Evolutionary conservation across 257 asterid species (phyloP).

Genomic region (Plantago ovata): DNA sequence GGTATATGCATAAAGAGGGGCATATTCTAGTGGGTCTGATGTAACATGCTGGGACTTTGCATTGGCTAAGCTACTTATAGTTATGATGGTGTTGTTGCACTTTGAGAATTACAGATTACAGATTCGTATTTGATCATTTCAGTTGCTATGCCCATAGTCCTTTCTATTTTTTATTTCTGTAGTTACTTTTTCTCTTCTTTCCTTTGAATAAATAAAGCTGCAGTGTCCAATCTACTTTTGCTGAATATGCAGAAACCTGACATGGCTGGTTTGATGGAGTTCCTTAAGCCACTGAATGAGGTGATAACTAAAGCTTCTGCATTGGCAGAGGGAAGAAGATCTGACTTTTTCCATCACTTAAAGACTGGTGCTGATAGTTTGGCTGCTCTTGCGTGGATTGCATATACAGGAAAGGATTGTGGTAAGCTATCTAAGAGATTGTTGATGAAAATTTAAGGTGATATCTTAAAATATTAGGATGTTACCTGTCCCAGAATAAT

Average conservation of each 20-base stretch:
- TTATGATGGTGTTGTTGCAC: no score
- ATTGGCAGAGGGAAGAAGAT: slow-evolving; percentile 78
- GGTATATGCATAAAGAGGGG: no score
- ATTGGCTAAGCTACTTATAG: no score
- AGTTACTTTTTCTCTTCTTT: no score
- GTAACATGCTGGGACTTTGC: no score
- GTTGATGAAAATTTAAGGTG: neutral
- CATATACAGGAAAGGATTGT: slow-evolving; percentile 87
- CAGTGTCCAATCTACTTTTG: slow-evolving; percentile 11
- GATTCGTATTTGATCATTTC: no score
- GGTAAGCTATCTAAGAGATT: slow-evolving; percentile 37
- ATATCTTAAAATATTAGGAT: no score
- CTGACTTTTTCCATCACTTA: slow-evolving; percentile 80
- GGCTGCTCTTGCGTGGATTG: slow-evolving; percentile 88
- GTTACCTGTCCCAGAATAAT: no score
- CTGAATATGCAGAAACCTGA: slow-evolving; percentile 75
- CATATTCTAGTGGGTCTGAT: no score
- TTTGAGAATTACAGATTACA: no score
- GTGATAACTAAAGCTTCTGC: slow-evolving; percentile 58
- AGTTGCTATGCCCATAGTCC: no score
- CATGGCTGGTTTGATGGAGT: slow-evolving; percentile 60
- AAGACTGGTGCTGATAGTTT: slow-evolving; percentile 91
- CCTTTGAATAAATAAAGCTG: neutral
- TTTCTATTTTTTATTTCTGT: no score
- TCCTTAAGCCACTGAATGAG: slow-evolving; percentile 83